Base-by-base conservation (phyloP, 2,329 filamentous ascomycete species). In the Zymoseptoria brevis region DNA sequence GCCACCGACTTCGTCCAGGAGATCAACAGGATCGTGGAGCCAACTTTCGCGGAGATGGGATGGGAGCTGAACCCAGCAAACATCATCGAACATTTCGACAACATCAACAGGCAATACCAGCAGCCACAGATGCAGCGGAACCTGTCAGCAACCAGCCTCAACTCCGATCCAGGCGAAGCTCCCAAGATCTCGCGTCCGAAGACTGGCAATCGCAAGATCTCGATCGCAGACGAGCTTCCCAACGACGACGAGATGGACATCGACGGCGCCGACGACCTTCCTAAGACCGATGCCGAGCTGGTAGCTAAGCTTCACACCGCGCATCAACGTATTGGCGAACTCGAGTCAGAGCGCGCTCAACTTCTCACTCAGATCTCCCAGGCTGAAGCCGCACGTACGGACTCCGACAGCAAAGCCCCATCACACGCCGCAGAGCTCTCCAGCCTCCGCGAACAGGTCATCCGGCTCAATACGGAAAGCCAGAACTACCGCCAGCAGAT, bases 51-150 rank as follows among this genome's bases (percentile, higher is more conserved):
- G 5, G 41, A 60, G 9, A 48, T 51, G 29, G 58, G 55, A 55
- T 52, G 26, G 48, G 58, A 60, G 8, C 53, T 62, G 16, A 62
- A 55, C 9, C 57, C 58, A 19, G 57, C 52, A 16, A 60, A 41
- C 55, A 52, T 62, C 51, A 50, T 50, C 19, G 54, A 48, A 19
- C 60, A 60, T 41, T 49, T 62, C 13, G 51, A 54, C 3, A 29
- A 53, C 22, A 19, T 53, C 35, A 45, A 45, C 35, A 45, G 2
- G 35, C 35, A 45, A n/a, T n/a, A 45, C 13, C 35, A 16, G 35
- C 35, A 45, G 35, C 13, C 35, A 45, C 11, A 45, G 35, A 45
- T 45, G 13, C 35, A 45, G 35, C 35, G 19, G 5, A 53, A 29
- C 2, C 3, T 29, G 51, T 29, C 22, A 16, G 22, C 3, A 53